phyloP scores from a whole-genome alignment of 1,139 yeast species.

The Saccharomyces uvarum region DNA sequence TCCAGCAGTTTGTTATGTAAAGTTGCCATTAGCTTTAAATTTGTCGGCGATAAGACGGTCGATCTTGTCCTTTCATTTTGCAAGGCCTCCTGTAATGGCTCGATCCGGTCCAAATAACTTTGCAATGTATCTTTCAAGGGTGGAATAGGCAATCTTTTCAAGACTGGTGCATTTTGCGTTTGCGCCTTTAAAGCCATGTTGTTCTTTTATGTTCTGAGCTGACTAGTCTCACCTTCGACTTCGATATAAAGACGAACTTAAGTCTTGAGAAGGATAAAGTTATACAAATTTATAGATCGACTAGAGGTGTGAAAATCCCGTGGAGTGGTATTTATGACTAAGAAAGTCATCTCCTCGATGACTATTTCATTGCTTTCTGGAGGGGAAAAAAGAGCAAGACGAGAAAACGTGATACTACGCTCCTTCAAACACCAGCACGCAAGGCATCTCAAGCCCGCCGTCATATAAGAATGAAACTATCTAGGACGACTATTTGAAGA shows the following conservation, averaged over 20 bases:
- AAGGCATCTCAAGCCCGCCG: neutral
- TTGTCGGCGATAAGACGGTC: conserved; percentile 52
- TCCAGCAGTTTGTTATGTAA: conserved; percentile 17
- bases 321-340: neutral
- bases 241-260: neutral
- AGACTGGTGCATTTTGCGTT: neutral
- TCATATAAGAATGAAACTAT: neutral
- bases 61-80: conserved; percentile 56
- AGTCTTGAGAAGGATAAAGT: neutral
- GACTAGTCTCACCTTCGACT: neutral
- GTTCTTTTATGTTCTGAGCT: neutral
- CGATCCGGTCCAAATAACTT: conserved; percentile 55
- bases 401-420: neutral
- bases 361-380: neutral
- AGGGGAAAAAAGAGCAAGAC: neutral
- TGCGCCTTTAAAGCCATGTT: neutral
- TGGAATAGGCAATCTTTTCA: conserved; percentile 59
- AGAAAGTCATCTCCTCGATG: neutral
- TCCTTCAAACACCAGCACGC: neutral
- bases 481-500: neutral
- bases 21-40: conserved; percentile 39
- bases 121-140: conserved; percentile 56
- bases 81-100: conserved; percentile 66
- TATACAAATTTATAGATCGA: neutral
- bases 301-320: neutral